Evolutionary conservation across 164 flowering plant species (phyloP).

Genomic region (Litsea cubeba): DNA sequence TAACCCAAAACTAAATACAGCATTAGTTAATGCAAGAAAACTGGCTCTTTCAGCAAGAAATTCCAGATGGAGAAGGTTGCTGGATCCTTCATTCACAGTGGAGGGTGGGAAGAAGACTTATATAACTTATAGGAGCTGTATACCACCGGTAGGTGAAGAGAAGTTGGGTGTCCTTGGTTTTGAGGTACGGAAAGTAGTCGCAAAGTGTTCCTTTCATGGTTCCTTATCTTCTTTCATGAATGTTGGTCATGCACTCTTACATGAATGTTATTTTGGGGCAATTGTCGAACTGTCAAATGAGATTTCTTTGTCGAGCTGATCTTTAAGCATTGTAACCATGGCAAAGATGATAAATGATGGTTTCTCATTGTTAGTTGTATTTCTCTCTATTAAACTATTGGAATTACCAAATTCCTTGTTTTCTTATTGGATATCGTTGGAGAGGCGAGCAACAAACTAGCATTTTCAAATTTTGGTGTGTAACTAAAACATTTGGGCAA

Average conservation of each 20-base stretch:
- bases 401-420: not conserved
- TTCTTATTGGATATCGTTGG: too few relatives aligned
- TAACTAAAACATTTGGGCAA: too few relatives aligned
- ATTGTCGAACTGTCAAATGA: too few relatives aligned
- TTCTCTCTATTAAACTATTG: not conserved
- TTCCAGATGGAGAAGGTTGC: slow-evolving; percentile 32
- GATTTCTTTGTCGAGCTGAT: not conserved
- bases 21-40: slow-evolving; percentile 16
- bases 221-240: not conserved
- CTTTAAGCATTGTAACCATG: not conserved
- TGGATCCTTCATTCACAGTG: slow-evolving; percentile 29
- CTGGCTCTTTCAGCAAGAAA: slow-evolving; percentile 14
- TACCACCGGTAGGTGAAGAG: slow-evolving; percentile 64
- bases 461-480: too few relatives aligned
- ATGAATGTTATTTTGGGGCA: too few relatives aligned
- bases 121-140: slow-evolving; percentile 82
- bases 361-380: not conserved
- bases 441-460: too few relatives aligned
- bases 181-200: slow-evolving; percentile 51
- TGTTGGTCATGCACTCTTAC: not conserved
- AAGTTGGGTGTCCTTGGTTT: slow-evolving; percentile 75
- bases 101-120: slow-evolving; percentile 38
- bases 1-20: slow-evolving; percentile 10
- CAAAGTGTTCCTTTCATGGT: not conserved
- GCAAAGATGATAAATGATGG: not conserved